Conservation (phyloP, 2,329 filamentous ascomycete species). For the Ceratocystis cacaofunesta region DNA sequence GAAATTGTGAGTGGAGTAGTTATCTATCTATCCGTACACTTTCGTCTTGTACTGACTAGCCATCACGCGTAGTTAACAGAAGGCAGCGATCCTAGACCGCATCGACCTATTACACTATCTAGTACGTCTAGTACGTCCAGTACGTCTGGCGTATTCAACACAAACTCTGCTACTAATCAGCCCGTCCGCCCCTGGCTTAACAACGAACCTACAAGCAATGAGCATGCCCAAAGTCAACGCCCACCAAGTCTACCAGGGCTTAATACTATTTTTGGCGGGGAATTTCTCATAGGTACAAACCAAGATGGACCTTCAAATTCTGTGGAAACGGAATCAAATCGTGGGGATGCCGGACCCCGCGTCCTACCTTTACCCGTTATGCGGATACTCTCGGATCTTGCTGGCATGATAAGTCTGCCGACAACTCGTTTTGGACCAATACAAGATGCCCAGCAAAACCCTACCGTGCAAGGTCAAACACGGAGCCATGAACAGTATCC, state of each 20-base stretch:
- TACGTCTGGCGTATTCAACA: not conserved
- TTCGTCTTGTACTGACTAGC: not conserved
- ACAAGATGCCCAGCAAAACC: not conserved
- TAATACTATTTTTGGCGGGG: not conserved
- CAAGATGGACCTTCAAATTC: not conserved
- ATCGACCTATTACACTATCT: not conserved
- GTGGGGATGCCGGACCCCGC: not conserved
- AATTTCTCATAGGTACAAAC: too few species aligned
- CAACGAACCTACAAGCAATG: not conserved
- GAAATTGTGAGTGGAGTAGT: slow-evolving; percentile 56
- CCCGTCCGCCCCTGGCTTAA: not conserved
- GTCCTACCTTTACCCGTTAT: not conserved
- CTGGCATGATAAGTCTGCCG: not conserved
- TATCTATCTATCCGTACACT: not conserved
- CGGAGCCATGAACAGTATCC: not conserved
- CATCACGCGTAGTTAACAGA: not conserved
- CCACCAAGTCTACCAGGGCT: not conserved
- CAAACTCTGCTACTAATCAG: not conserved
- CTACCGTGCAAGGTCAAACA: not conserved
- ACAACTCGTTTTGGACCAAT: not conserved
- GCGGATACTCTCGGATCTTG: not conserved
- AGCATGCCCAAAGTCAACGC: not conserved
- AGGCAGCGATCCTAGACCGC: not conserved
- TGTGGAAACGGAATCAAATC: not conserved
- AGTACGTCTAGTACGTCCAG: not conserved